Conservation (phyloP, 805 yeast species). For the Jamesozyma piceae region DNA sequence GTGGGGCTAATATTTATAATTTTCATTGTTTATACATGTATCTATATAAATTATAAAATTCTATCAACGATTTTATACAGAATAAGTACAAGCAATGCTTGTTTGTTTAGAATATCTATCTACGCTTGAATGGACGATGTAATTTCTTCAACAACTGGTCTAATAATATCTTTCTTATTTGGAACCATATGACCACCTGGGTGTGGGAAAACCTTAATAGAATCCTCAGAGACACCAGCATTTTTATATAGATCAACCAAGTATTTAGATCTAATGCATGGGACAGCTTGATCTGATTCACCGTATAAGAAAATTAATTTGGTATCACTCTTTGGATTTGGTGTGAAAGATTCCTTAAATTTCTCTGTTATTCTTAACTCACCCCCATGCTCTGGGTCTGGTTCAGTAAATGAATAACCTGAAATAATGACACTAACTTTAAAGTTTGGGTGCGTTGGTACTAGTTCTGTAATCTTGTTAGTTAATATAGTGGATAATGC, state of each 20-base stretch:
- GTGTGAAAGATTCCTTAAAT: slow-evolving; percentile 28
- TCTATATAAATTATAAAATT: background rate
- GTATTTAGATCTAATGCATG: slow-evolving; percentile 55
- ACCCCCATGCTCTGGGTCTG: slow-evolving; percentile 27
- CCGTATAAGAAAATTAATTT: slow-evolving; percentile 73
- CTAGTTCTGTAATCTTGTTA: slow-evolving; percentile 46
- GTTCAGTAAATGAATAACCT: slow-evolving; percentile 47
- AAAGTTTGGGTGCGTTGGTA: slow-evolving; percentile 39
- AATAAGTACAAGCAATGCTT: too few relatives aligned
- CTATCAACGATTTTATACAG: too few relatives aligned
- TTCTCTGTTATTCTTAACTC: slow-evolving; percentile 32
- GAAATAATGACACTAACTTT: slow-evolving; percentile 71
- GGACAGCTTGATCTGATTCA: slow-evolving; percentile 77
- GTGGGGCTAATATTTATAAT: too few relatives aligned
- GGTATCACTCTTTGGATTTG: slow-evolving; percentile 27
- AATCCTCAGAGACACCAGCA: slow-evolving; percentile 27
- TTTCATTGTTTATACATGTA: too few relatives aligned
- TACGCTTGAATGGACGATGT: slow-evolving; percentile 18
- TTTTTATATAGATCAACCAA: slow-evolving; percentile 42
- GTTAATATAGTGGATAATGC: slow-evolving; percentile 69
- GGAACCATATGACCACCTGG: slow-evolving; percentile 98
- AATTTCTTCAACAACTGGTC: slow-evolving; percentile 36
- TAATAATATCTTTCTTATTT: slow-evolving; percentile 54
- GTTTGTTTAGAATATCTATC: too few relatives aligned
- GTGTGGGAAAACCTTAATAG: slow-evolving; percentile 51